Evolutionary conservation across 2,329 filamentous ascomycete species (phyloP).

Genomic region (Fusarium sp.): DNA sequence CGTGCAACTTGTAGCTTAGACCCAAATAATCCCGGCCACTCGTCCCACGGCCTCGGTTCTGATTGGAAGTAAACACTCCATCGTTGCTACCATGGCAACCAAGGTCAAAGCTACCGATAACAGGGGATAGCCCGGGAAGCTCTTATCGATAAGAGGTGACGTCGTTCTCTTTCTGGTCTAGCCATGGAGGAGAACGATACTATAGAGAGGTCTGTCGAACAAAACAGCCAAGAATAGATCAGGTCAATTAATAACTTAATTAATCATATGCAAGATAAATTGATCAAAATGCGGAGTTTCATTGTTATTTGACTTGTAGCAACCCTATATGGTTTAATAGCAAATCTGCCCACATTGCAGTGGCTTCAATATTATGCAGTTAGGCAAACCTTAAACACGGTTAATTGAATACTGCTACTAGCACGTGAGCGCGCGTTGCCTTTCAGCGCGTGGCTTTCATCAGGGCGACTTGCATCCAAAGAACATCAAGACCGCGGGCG

Average conservation of each 20-base stretch:
- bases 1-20: constrained; percentile 38
- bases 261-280: not conserved
- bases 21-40: constrained; percentile 33
- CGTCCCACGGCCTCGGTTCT: constrained; percentile 35
- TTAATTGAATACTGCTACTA: constrained; percentile 8
- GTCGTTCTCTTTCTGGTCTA: constrained; percentile 17
- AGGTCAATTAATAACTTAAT: not conserved
- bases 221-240: not conserved
- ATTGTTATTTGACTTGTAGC: not conserved
- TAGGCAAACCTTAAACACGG: not conserved
- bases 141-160: constrained; percentile 44
- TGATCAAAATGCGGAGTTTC: not conserved
- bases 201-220: not conserved
- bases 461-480: constrained; percentile 4
- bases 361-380: not conserved
- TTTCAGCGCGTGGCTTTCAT: constrained; percentile 22
- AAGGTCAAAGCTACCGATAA: constrained; percentile 17
- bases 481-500: constrained; percentile 20
- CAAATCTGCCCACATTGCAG: not conserved
- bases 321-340: not conserved
- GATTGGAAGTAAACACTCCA: constrained; percentile 51
- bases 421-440: constrained; percentile 33
- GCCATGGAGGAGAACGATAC: not conserved
- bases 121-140: constrained; percentile 36
- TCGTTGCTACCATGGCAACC: constrained; percentile 52